Evolutionary conservation across 2,329 filamentous ascomycete genomes (phyloP).

Genomic region (Botryotinia calthae): DNA sequence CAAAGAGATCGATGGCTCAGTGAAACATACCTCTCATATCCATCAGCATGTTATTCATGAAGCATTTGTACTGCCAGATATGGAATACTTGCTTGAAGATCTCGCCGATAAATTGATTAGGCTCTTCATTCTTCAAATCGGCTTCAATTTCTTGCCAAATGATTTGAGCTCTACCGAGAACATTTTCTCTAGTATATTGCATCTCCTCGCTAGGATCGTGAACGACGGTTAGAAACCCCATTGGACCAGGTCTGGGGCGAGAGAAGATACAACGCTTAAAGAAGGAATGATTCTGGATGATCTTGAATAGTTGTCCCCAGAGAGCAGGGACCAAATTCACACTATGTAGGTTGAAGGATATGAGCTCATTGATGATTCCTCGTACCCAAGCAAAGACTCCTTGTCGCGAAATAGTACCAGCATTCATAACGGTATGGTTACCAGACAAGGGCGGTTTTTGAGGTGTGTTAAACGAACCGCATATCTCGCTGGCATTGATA

Average conservation of each 20-base stretch:
- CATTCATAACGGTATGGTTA: not conserved
- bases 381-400: not conserved
- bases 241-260: not conserved
- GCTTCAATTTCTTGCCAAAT: not conserved
- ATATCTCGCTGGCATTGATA: not conserved
- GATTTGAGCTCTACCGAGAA: not conserved
- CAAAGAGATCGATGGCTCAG: not conserved
- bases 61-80: not conserved
- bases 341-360: not conserved
- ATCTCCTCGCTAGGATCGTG: not conserved
- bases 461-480: not conserved
- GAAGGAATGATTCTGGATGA: not conserved
- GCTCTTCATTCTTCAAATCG: not conserved
- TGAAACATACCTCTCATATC: not conserved
- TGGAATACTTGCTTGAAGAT: not conserved
- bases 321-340: not conserved
- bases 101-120: not conserved
- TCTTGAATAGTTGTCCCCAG: not conserved
- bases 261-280: not conserved
- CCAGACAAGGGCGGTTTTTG: not conserved
- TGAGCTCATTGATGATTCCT: not conserved
- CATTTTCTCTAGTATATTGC: not conserved
- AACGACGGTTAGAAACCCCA: not conserved
- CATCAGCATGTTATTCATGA: not conserved
- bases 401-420: not conserved